Base-by-base conservation (phyloP, 345 rosid species). In the Acer saccharum region DNA sequence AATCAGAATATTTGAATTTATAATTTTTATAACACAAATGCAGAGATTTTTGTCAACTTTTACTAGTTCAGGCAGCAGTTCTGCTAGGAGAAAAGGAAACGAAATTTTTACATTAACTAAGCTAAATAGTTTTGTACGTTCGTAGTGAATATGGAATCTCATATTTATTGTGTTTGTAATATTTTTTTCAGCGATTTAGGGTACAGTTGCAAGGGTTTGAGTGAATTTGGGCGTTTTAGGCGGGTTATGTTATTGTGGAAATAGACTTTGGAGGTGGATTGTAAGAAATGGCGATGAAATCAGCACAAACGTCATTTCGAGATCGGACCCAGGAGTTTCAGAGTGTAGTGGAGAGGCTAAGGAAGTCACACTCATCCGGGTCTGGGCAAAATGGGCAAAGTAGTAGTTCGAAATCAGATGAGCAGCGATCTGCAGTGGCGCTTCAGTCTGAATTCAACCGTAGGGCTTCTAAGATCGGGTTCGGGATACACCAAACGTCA, bases 291-390 rank as follows among this genome's bases (percentile, higher is more conserved):
- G 29, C 23, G 18, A 81, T 73, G 50, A 84, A 81, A 41, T 64
- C 80, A 43, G 85, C 77, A 25, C 89, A 85, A 73, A 69, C 86
- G 3, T 89, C 93, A 46, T 82, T 71, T 61, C 82, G 93, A 65
- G 93, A 89, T 79, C 84, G 93, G 73, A 89, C 93, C 18, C 85
- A 61, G 10, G 93, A 89, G 88, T 89, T 89, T 74, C 77, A 82
- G 23, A 80, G 86, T 72, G 84, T 89, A 76, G 88, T 83, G 2
- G 93, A 88, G 83, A 88, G 81, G 82, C 81, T 88, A 23, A 89
- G 80, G 86, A 89, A 89, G 87, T 82, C 88, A 20, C 23, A 71
- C 62, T 60, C 85, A 18, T 65, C 82, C 0, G 72, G 67, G 35
- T 76, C 79, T 1, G 82, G 80, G 43, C 48, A 67, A 3, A 83